phyloP scores from a whole-genome alignment of 768 basidiomycete genomes.

The Russula compacta region DNA sequence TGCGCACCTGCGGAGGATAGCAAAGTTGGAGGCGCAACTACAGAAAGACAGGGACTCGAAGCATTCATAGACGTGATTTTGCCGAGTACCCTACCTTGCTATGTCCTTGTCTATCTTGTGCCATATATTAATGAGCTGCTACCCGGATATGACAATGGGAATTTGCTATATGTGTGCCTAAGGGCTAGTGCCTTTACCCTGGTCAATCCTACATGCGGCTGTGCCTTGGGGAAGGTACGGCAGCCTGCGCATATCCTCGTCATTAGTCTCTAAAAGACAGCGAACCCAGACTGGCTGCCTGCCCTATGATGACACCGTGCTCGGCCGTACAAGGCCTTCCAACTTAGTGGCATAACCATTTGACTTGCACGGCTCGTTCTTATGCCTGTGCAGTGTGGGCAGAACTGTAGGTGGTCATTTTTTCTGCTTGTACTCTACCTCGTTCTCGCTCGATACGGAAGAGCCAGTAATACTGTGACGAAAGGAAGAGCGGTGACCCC shows the following conservation, averaged over 20 bases:
- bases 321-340: too few species aligned
- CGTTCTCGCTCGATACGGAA: background rate
- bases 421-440: background rate
- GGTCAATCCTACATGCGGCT: too few species aligned
- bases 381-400: background rate
- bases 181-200: too few species aligned
- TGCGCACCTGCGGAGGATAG: constrained; percentile 45
- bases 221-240: too few species aligned
- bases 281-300: too few species aligned
- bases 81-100: background rate
- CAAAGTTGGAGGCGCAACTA: constrained; percentile 38
- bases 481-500: background rate
- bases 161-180: too few species aligned
- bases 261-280: too few species aligned
- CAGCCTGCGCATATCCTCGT: too few species aligned
- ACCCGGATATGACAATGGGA: too few species aligned
- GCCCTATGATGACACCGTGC: too few species aligned
- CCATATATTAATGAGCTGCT: background rate
- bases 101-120: background rate
- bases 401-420: background rate
- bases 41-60: constrained; percentile 32
- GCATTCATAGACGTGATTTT: constrained; percentile 6
- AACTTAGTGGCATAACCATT: too few species aligned
- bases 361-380: background rate
- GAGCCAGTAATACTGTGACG: background rate